Percentiles rank a stretch among this genome's conserved stretches.
phyloP scores from a whole-genome alignment of 2,329 filamentous ascomycete genomes.

The Simplicillium sp. region DNA sequence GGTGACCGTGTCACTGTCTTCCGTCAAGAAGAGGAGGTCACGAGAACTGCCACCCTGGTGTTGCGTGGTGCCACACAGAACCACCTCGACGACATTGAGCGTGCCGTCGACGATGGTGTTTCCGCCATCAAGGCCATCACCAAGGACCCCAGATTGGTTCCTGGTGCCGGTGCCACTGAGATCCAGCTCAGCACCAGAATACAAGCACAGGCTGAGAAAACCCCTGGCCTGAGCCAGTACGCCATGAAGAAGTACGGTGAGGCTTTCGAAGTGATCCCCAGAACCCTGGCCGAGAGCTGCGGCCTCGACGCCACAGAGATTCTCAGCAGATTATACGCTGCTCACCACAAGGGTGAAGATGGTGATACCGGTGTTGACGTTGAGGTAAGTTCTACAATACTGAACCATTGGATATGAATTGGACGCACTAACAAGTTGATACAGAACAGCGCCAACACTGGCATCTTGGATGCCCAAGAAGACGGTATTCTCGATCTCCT shows the following conservation, averaged over 20 bases:
- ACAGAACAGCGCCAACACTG: conserved; percentile 66
- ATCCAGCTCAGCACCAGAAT: conserved; percentile 89
- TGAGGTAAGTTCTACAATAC: conserved; percentile 43
- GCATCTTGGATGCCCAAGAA: conserved; percentile 76
- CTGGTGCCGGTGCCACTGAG: conserved; percentile 90
- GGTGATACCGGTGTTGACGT: conserved; percentile 94
- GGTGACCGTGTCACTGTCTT: conserved; percentile 98
- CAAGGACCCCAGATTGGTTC: conserved; percentile 80
- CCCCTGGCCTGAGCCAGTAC: conserved; percentile 85
- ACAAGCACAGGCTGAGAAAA: conserved; percentile 83
- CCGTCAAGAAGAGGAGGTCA: conserved; percentile 87
- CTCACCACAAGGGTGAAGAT: conserved; percentile 79
- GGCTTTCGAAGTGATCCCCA: conserved; percentile 93
- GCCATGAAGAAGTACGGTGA: conserved; percentile 96
- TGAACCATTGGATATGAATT: not conserved
- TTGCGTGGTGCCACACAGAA: conserved; percentile 95
- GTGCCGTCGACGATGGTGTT: conserved; percentile 94
- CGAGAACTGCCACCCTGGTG: conserved; percentile 87
- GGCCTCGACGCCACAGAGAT: conserved; percentile 97
- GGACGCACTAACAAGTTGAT: conserved; percentile 11
- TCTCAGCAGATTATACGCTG: conserved; percentile 82
- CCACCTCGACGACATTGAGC: conserved; percentile 93
- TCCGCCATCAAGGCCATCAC: conserved; percentile 99
- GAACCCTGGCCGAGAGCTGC: conserved; percentile 88
- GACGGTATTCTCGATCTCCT: conserved; percentile 88